A percentile compares a stretch with the other conserved stretches of the same genome.
phyloP scores from a whole-genome alignment of 495 filamentous ascomycete genomes.

The Daldinia childiae region DNA sequence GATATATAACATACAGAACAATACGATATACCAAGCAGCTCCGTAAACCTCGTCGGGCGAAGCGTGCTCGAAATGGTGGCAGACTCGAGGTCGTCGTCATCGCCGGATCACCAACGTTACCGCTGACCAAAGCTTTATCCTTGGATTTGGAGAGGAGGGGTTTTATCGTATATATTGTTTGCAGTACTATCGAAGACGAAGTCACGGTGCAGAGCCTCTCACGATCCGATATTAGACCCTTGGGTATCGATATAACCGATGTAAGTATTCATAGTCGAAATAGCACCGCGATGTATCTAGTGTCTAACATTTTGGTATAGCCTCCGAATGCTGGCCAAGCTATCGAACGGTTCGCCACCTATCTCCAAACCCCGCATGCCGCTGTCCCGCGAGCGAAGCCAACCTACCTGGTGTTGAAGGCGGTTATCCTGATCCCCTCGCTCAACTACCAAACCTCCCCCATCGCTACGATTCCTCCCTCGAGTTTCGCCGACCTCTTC shows the following conservation, averaged over 20 bases:
- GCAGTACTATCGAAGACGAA: constrained; percentile 82
- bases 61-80: constrained; percentile 81
- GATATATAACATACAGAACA: constrained; percentile 72
- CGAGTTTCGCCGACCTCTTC: constrained; percentile 85
- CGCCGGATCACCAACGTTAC: constrained; percentile 81
- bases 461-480: constrained; percentile 82
- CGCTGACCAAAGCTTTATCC: constrained; percentile 80
- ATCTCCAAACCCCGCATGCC: constrained; percentile 75
- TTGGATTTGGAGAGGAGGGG: constrained; percentile 89
- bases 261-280: constrained; percentile 51
- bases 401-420: constrained; percentile 77
- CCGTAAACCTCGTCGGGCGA: constrained; percentile 76
- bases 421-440: constrained; percentile 79
- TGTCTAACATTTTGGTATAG: constrained; percentile 46
- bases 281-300: not conserved
- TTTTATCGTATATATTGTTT: constrained; percentile 92
- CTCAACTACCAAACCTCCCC: constrained; percentile 76
- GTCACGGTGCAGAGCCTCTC: constrained; percentile 76
- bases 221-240: constrained; percentile 78
- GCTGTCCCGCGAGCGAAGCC: constrained; percentile 76
- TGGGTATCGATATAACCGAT: constrained; percentile 85
- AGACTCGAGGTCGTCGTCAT: constrained; percentile 90
- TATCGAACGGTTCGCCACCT: constrained; percentile 70
- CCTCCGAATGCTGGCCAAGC: constrained; percentile 62
- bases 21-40: constrained; percentile 68